These are phyloP conservation scores for Metschnikowia proteae DNA, from an alignment of 805 yeast genomes.

Conservation along the genomic window DNA sequence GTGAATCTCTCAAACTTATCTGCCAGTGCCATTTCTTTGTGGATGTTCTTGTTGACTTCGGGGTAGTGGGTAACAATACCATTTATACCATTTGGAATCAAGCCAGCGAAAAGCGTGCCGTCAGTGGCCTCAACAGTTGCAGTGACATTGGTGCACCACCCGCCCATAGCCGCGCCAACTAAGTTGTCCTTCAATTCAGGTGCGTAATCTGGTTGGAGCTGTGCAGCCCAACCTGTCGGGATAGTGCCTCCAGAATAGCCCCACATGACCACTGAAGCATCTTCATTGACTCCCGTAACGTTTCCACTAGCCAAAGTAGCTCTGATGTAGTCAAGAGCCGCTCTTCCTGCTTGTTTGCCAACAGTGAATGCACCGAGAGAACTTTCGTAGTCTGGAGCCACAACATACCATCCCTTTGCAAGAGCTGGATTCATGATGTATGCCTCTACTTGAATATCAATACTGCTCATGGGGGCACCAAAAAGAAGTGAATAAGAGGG, in stretches of 20 bases:
- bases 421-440: constrained; percentile 13
- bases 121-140: constrained; percentile 23
- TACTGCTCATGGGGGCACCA: constrained; percentile 16
- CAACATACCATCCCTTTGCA: constrained; percentile 31
- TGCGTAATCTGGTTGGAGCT: constrained; percentile 35
- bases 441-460: constrained; percentile 18
- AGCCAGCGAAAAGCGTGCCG: constrained; percentile 28
- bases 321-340: constrained; percentile 29
- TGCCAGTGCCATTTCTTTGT: not conserved
- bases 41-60: constrained; percentile 9
- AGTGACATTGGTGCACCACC: constrained; percentile 34
- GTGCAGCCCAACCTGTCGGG: constrained; percentile 38
- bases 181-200: constrained; percentile 24
- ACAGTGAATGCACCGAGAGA: constrained; percentile 29
- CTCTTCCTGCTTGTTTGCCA: constrained; percentile 31
- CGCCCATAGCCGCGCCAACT: constrained; percentile 36
- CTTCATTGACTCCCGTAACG: constrained; percentile 18
- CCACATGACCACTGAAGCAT: constrained; percentile 26
- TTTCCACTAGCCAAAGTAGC: constrained; percentile 22
- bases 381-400: constrained; percentile 36
- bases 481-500: constrained; percentile 20
- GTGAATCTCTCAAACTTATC: not conserved
- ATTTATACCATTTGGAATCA: constrained; percentile 26
- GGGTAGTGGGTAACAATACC: constrained; percentile 35
- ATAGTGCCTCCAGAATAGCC: constrained; percentile 41